phyloP scores from a whole-genome alignment of 495 filamentous ascomycete genomes.

The Aspergillus olivimuriae region DNA sequence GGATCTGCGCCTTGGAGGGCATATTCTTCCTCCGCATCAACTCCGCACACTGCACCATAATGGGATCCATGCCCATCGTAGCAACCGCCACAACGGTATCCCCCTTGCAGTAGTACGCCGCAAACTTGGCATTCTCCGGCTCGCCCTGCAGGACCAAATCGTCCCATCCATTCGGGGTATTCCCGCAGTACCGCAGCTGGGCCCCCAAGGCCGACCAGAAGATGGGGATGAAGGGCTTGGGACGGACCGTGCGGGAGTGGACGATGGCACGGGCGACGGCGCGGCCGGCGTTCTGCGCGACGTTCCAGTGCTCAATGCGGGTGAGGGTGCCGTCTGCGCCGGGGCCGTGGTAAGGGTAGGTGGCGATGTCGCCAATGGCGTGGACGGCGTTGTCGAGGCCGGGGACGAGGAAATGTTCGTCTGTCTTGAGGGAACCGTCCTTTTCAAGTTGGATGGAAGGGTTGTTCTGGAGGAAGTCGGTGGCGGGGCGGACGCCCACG shows the following conservation, averaged over 20 bases:
- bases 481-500: slow-evolving; percentile 81
- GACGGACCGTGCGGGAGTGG: slow-evolving; percentile 44
- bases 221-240: slow-evolving; percentile 78
- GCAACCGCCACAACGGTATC: slow-evolving; percentile 89
- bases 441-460: slow-evolving; percentile 57
- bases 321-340: slow-evolving; percentile 59
- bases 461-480: slow-evolving; percentile 75
- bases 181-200: slow-evolving; percentile 89
- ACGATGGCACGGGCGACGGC: slow-evolving; percentile 68
- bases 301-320: slow-evolving; percentile 96
- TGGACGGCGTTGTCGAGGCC: slow-evolving; percentile 70
- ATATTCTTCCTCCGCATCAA: slow-evolving; percentile 79
- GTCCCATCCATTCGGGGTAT: slow-evolving; percentile 74
- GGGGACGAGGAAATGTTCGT: slow-evolving; percentile 69
- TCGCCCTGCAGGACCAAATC: slow-evolving; percentile 73
- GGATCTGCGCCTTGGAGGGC: slow-evolving; percentile 71
- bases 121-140: slow-evolving; percentile 75
- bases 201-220: slow-evolving; percentile 93
- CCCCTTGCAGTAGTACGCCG: slow-evolving; percentile 81
- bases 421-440: slow-evolving; percentile 74
- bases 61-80: slow-evolving; percentile 83
- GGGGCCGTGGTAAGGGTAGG: slow-evolving; percentile 88
- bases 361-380: slow-evolving; percentile 93
- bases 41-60: slow-evolving; percentile 76
- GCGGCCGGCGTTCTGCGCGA: slow-evolving; percentile 88